phyloP scores from a whole-genome alignment of 2,329 filamentous ascomycete species.

The Lasiodiplodia gonubiensis region DNA sequence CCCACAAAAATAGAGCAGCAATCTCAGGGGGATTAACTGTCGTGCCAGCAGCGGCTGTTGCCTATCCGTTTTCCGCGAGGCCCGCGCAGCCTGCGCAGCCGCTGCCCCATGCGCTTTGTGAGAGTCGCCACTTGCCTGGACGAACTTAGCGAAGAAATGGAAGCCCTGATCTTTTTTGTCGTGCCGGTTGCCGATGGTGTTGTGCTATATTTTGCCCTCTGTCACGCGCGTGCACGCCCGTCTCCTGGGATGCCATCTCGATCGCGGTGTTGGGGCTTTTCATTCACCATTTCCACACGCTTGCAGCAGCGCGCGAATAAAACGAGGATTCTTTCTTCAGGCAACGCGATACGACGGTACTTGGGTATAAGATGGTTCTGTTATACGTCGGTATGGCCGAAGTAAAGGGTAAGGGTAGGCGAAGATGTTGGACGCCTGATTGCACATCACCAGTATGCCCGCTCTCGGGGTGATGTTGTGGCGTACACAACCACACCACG shows the following conservation, averaged over 20 bases:
- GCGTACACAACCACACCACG: neutral
- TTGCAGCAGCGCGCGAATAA: neutral
- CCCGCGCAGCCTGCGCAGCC: neutral
- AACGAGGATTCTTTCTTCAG: neutral
- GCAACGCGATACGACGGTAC: neutral
- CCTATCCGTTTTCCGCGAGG: neutral
- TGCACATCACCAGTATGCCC: neutral
- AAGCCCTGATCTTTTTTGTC: too few species aligned
- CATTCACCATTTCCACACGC: neutral
- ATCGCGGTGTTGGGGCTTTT: neutral
- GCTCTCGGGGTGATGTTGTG: neutral
- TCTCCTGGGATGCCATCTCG: too few species aligned
- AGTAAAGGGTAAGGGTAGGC: neutral
- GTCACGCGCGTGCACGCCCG: too few species aligned
- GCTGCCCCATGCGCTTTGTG: neutral
- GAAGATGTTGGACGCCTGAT: neutral
- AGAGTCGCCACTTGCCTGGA: neutral
- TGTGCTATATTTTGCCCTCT: too few species aligned
- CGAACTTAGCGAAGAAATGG: too few species aligned
- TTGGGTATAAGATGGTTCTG: neutral
- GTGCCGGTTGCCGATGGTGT: too few species aligned
- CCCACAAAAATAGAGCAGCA: conserved; percentile 31
- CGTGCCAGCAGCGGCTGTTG: neutral
- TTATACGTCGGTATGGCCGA: neutral
- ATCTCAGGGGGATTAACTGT: conserved; percentile 19